Conservation (phyloP, 2,329 filamentous ascomycete genomes). For the Colletotrichum echinochloae region DNA sequence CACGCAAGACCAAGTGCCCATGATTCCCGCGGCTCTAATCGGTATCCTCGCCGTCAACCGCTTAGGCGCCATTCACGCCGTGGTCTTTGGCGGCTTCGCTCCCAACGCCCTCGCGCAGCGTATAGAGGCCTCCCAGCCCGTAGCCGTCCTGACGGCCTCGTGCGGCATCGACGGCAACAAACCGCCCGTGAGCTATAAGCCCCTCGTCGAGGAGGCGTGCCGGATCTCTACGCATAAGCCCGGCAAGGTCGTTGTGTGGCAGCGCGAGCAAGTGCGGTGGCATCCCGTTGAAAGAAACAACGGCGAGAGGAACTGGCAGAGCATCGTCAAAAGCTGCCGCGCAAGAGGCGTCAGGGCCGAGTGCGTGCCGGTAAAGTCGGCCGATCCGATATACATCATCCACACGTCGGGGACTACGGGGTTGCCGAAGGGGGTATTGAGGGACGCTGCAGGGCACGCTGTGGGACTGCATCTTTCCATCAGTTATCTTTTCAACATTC, state of each 20-base stretch:
- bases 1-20: conserved; percentile 76
- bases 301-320: conserved; percentile 84
- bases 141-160: conserved; percentile 85
- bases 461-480: conserved; percentile 87
- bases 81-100: conserved; percentile 95
- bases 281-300: conserved; percentile 72
- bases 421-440: conserved; percentile 83
- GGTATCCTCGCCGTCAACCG: conserved; percentile 85
- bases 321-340: conserved; percentile 76
- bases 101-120: conserved; percentile 84
- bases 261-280: conserved; percentile 83
- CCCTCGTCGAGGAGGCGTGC: conserved; percentile 81
- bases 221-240: conserved; percentile 78
- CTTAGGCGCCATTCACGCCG: conserved; percentile 88
- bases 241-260: conserved; percentile 81
- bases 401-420: conserved; percentile 90
- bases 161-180: conserved; percentile 92
- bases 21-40: conserved; percentile 91
- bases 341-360: conserved; percentile 75
- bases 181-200: conserved; percentile 80
- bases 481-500: conserved; percentile 83
- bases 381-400: conserved; percentile 88
- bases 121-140: conserved; percentile 84
- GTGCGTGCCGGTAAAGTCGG: conserved; percentile 82
- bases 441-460: conserved; percentile 87